These are phyloP conservation scores for Trichoderma harzianum DNA, from an alignment of 2,329 filamentous ascomycete genomes.

Conservation along the genomic window DNA sequence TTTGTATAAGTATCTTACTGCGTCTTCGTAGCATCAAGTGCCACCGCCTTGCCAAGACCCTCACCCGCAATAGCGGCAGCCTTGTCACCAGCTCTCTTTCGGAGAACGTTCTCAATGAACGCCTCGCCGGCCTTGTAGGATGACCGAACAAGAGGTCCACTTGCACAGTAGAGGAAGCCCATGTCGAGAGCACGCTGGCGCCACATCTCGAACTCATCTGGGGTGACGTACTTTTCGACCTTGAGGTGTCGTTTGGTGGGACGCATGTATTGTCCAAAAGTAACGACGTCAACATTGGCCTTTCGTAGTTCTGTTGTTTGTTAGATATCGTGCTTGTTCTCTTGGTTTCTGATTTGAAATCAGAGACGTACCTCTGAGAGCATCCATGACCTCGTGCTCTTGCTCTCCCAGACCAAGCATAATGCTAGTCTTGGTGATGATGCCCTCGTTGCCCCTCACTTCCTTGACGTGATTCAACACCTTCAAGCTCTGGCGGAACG, in stretches of 20 bases:
- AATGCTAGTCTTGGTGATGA: slow-evolving; percentile 98
- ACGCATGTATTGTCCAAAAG: slow-evolving; percentile 99
- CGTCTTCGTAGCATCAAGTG: slow-evolving; percentile 31
- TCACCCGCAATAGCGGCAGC: slow-evolving; percentile 30
- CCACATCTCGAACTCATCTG: slow-evolving; percentile 89
- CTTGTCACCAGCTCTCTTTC: slow-evolving; percentile 64
- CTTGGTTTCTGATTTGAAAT: background rate
- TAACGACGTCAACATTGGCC: slow-evolving; percentile 86
- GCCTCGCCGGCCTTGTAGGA: slow-evolving; percentile 98
- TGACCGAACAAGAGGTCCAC: slow-evolving; percentile 85
- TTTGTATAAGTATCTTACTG: background rate
- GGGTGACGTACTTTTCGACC: slow-evolving; percentile 91
- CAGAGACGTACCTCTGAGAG: slow-evolving; percentile 58
- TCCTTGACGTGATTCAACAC: slow-evolving; percentile 82
- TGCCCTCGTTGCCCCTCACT: slow-evolving; percentile 59
- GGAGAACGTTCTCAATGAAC: slow-evolving; percentile 97
- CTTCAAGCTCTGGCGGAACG: slow-evolving; percentile 77
- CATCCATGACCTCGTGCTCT: slow-evolving; percentile 77
- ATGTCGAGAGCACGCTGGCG: slow-evolving; percentile 83
- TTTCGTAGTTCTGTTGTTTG: slow-evolving; percentile 62
- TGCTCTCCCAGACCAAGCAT: slow-evolving; percentile 96
- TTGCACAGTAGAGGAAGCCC: slow-evolving; percentile 96
- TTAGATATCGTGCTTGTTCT: background rate
- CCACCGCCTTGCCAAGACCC: slow-evolving; percentile 39
- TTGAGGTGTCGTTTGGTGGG: slow-evolving; percentile 97